phyloP scores from a whole-genome alignment of 2,329 filamentous ascomycete genomes.

The Aureobasidium musti region DNA sequence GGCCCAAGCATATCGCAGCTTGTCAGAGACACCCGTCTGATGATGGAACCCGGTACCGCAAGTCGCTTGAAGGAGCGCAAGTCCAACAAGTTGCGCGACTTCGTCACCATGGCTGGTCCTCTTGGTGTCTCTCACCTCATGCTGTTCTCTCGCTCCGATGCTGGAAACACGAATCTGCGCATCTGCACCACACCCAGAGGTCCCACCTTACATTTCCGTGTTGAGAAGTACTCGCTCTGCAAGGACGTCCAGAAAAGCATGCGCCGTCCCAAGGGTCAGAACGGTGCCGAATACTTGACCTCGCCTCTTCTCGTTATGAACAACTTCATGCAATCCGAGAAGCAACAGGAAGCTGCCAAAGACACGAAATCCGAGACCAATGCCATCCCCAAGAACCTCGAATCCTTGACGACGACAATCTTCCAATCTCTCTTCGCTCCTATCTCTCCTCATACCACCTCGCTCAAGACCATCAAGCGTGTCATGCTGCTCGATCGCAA shows the following conservation, averaged over 20 bases:
- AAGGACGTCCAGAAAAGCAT: constrained; percentile 85
- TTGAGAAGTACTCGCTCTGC: constrained; percentile 91
- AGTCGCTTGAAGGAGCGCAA: constrained; percentile 84
- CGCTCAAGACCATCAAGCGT: constrained; percentile 87
- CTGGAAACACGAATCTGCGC: constrained; percentile 89
- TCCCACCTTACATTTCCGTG: constrained; percentile 89
- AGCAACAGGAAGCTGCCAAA: constrained; percentile 51
- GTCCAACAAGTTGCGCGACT: constrained; percentile 86
- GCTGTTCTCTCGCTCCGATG: constrained; percentile 85
- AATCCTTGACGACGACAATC: constrained; percentile 86
- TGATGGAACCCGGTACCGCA: constrained; percentile 96
- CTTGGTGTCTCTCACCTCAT: constrained; percentile 90
- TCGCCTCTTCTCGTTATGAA: constrained; percentile 97
- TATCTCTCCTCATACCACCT: constrained; percentile 88
- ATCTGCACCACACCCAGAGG: constrained; percentile 85
- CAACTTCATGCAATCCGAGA: constrained; percentile 68
- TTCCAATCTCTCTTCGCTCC: constrained; percentile 96
- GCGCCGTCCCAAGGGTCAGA: constrained; percentile 77
- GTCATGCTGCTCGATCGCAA: constrained; percentile 90
- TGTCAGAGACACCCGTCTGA: constrained; percentile 82
- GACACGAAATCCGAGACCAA: constrained; percentile 28
- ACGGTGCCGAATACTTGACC: constrained; percentile 76
- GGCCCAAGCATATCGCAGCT: constrained; percentile 89
- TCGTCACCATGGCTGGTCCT: constrained; percentile 91
- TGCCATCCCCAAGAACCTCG: constrained; percentile 83